phyloP scores from a whole-genome alignment of 441 rosid species.

The Populus hybrid region DNA sequence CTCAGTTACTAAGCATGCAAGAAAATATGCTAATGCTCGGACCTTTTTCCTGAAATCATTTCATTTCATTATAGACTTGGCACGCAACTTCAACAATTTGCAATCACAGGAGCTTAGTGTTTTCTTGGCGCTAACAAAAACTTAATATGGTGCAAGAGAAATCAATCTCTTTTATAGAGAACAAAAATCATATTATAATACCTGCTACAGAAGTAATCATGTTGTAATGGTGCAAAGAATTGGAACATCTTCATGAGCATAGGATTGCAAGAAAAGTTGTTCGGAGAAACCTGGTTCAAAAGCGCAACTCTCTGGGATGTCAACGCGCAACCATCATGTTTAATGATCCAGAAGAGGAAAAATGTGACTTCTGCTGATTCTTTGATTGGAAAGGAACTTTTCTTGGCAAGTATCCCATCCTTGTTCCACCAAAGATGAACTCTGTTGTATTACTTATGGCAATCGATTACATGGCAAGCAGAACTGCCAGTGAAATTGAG shows the following conservation, averaged over 20 bases:
- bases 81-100: not conserved
- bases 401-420: conserved; percentile 1
- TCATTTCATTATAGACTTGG: not conserved
- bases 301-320: not conserved
- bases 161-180: not conserved
- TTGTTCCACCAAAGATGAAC: not conserved
- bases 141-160: not conserved
- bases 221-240: conserved; percentile 9
- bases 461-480: not conserved
- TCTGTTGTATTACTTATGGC: conserved; percentile 4
- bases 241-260: conserved; percentile 8
- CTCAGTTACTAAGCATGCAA: not conserved
- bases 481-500: conserved; percentile 7
- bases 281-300: not conserved
- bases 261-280: not conserved
- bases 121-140: not conserved
- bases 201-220: not conserved
- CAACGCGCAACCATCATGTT: not conserved
- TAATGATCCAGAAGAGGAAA: not conserved
- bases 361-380: not conserved
- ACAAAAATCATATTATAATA: not conserved
- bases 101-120: not conserved
- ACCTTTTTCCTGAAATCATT: not conserved
- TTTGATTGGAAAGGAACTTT: conserved; percentile 2
- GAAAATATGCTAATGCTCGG: not conserved